Conservation (phyloP, 1,284 basidiomycete genomes). For the Leucoagaricus sp. region DNA sequence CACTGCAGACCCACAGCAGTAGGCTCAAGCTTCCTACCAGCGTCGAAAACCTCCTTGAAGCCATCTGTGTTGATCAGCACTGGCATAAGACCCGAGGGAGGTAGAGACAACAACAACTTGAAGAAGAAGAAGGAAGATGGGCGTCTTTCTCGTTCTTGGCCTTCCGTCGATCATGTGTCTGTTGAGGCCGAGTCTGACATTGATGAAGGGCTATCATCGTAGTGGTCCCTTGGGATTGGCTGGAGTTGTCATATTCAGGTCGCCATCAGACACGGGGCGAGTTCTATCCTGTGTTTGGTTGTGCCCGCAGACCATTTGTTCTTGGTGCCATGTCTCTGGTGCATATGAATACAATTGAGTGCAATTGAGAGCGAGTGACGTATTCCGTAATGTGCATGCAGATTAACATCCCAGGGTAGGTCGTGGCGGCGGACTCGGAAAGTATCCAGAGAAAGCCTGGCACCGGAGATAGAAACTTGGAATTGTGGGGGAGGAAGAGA, state of each 20-base stretch:
- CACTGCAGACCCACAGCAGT: slow-evolving; percentile 85
- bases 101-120: background rate
- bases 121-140: background rate
- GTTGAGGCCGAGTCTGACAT: background rate
- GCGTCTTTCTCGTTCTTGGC: background rate
- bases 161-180: background rate
- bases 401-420: no score
- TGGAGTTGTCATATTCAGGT: background rate
- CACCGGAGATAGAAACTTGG: background rate
- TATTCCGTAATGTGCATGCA: background rate
- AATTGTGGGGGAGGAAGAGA: background rate
- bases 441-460: no score
- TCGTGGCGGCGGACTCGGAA: no score
- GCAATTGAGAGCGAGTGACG: no score
- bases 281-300: background rate
- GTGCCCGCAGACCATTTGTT: background rate
- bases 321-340: background rate
- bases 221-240: background rate
- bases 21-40: slow-evolving; percentile 62
- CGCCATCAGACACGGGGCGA: background rate
- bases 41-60: slow-evolving; percentile 7
- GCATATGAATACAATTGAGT: no score
- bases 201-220: background rate
- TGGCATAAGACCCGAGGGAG: background rate
- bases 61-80: slow-evolving; percentile 4